phyloP scores from a whole-genome alignment of 345 rosid genomes.

The Combretum micranthum region DNA sequence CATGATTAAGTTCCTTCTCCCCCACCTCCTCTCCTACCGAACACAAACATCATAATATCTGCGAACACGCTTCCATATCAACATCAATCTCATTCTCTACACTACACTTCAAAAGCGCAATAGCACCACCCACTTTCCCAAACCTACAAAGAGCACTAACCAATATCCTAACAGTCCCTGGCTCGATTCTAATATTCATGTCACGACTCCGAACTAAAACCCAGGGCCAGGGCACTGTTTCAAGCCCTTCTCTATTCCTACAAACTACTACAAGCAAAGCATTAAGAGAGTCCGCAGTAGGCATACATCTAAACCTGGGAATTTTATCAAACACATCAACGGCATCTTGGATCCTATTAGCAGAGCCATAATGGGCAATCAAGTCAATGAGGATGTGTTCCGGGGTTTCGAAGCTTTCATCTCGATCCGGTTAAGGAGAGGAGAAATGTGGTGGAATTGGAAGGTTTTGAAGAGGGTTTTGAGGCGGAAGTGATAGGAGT shows the following conservation, averaged over 20 bases:
- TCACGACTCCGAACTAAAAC: slow-evolving; percentile 37
- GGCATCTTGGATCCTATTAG: slow-evolving; percentile 32
- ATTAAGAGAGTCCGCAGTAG: slow-evolving; percentile 58
- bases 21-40: slow-evolving; percentile 18
- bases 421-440: slow-evolving; percentile 49
- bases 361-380: slow-evolving; percentile 33
- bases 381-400: slow-evolving; percentile 44
- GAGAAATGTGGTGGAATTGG: slow-evolving; percentile 35
- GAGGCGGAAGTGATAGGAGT: slow-evolving; percentile 50
- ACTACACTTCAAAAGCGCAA: slow-evolving; percentile 39
- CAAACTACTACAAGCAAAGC: slow-evolving; percentile 54
- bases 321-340: slow-evolving; percentile 43
- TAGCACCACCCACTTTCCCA: slow-evolving; percentile 47
- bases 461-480: slow-evolving; percentile 36
- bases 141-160: slow-evolving; percentile 51
- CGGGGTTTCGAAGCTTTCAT: slow-evolving; percentile 51
- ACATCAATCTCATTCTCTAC: slow-evolving; percentile 31
- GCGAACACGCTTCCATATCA: slow-evolving; percentile 36
- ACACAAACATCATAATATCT: slow-evolving; percentile 43
- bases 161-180: slow-evolving; percentile 40
- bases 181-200: slow-evolving; percentile 60
- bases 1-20: slow-evolving; percentile 8
- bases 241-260: slow-evolving; percentile 27
- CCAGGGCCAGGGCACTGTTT: slow-evolving; percentile 45
- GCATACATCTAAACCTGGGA: slow-evolving; percentile 66